Base-by-base conservation (phyloP, 352 stramenopile species). In the Phytophthora melonis region DNA sequence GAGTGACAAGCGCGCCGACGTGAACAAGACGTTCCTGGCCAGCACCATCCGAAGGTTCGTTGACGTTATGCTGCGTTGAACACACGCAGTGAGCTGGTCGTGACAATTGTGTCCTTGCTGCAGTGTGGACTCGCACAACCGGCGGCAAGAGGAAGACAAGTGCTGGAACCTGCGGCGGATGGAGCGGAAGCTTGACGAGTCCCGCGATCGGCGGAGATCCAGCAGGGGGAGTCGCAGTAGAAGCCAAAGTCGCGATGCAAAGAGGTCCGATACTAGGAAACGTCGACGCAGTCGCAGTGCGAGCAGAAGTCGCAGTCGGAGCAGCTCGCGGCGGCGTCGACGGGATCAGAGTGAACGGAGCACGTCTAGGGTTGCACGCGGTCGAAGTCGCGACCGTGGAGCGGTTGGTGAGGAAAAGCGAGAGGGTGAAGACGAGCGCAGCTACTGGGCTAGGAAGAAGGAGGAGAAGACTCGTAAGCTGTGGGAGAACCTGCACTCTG, bases 21-120 rank as follows among this genome's bases (percentile, higher is more conserved):
- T 93, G 54, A 93, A 92, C 68, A 93, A 92, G 68, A 63, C 70
- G 41, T 93, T 93, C 61, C 63, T 93, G 34, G 60, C 76, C 45
- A 89, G 82, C 61, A 92, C 84, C 11, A 90, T 93, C 32, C 75
- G 81, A 54, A 75, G 86, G 86, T 91, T 59, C n/a, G 74, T 69
- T 53, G 7, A 32, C 19, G 52, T 43, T 60, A 14, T 14, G 34
- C 9, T 41, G 9, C 34, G 13, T 25, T 45, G 6, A 16, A 10
- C n/a, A 21, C 14, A 50, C 10, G 16, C 43, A 21, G 34, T 41
- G 34, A 32, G 27, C 27, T 32, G 27, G 7, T 32, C 27, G 27
- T 45, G 23, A 16, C 36, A 45, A n/a, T 0, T 49, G 19, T 58
- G 30, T 66, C 14, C 9, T 32, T 58, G 43, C 7, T 57, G 43